A percentile compares a stretch with the other conserved stretches of the same genome.
phyloP scores from a whole-genome alignment of 352 stramenopile genomes.

The Globisporangium iwayamae region DNA sequence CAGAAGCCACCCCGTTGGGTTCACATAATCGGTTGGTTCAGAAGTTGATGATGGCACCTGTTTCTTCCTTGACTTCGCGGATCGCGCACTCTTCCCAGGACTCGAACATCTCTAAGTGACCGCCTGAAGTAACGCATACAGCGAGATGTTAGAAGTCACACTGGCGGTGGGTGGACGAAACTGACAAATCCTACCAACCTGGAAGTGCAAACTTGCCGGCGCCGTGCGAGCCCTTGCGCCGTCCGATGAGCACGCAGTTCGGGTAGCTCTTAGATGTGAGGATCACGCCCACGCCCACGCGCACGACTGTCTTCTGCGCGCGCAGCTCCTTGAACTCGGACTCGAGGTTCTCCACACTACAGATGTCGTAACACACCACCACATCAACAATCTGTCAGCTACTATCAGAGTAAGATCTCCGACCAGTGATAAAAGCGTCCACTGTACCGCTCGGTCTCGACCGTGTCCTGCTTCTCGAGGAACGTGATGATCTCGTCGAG shows the following conservation, averaged over 20 bases:
- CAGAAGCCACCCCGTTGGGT: not conserved
- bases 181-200: constrained; percentile 20
- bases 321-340: constrained; percentile 62
- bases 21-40: not conserved
- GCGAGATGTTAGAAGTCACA: not conserved
- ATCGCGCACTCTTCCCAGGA: constrained; percentile 74
- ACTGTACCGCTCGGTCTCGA: constrained; percentile 52
- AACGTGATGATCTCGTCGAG: constrained; percentile 86
- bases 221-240: constrained; percentile 72
- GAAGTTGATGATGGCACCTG: constrained; percentile 26
- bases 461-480: constrained; percentile 71
- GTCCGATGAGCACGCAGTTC: constrained; percentile 66
- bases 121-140: constrained; percentile 20
- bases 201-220: constrained; percentile 73
- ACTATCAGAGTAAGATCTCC: not conserved
- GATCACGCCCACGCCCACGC: constrained; percentile 75
- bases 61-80: constrained; percentile 83
- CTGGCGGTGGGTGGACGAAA: not conserved
- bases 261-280: constrained; percentile 63
- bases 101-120: constrained; percentile 84
- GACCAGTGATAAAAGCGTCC: not conserved
- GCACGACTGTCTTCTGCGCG: constrained; percentile 52
- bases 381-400: not conserved
- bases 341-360: constrained; percentile 48
- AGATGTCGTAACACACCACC: not conserved